Base-by-base conservation (phyloP, 306 rosid species). In the Sechiopsis laciniata region DNA sequence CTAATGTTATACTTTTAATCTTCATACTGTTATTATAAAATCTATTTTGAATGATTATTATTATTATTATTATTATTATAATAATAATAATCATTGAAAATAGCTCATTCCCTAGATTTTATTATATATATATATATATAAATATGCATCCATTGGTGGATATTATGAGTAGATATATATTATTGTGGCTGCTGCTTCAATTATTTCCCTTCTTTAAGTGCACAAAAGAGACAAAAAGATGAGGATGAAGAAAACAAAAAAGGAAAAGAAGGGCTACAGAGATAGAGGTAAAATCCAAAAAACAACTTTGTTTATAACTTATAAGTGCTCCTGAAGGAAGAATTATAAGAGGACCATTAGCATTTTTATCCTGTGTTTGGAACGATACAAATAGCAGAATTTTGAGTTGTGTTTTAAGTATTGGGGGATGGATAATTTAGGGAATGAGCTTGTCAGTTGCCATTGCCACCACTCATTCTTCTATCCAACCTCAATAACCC, bases 401-500 rank as follows among this genome's bases (percentile, higher is more conserved):
- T 50, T 48, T 61, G 13, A 50, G 58, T 50, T 6, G 2, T 69
- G 69, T 20, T 69, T 69, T 20, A 22, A 13, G 73, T 67, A 21
- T 14, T 14, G 73, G 12, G 56, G 40, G 8, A 13, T 70, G 74
- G 74, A 51, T 70, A 66, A 51, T 70, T 65, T 32, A 17, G 74
- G 46, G 55, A 79, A 78, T 65, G 73, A 50, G 73, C 45, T 42
- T 74, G 88, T 88, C 85, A 46, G 37, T 37, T 76, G 11, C 48
- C 48, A 42, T 6, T 76, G 11, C 48, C 48, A 42, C 12, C 96
- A 86, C 96, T 72, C 88, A 40, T 89, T 89, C 71, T 83, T 83
- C 74, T 84, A 87, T 89, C 97, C 83, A 58, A 78, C 90, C 53
- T 70, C 60, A 88, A 87, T 89, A 86, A 83, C 80, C 78, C 75